phyloP scores from a whole-genome alignment of 495 filamentous ascomycete genomes.

The Xylaria bambusicola region DNA sequence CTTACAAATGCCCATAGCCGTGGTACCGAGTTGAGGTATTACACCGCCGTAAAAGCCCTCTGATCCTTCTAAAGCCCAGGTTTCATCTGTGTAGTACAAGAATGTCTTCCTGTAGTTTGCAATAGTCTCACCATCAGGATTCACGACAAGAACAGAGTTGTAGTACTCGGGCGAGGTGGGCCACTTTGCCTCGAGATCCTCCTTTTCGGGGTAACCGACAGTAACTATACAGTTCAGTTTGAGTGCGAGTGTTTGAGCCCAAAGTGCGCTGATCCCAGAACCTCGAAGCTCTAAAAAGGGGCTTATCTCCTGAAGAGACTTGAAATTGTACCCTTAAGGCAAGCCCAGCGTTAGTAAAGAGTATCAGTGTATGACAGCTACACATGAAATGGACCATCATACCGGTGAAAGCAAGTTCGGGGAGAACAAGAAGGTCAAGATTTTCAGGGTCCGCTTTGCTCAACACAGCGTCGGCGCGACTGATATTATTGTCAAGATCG shows the following conservation, averaged over 20 bases:
- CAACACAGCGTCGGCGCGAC: conserved; percentile 71
- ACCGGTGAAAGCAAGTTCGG: conserved; percentile 89
- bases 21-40: conserved; percentile 56
- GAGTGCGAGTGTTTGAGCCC: conserved; percentile 75
- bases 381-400: conserved; percentile 17
- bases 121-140: conserved; percentile 67
- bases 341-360: conserved; percentile 19
- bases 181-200: conserved; percentile 44
- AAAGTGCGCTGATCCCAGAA: conserved; percentile 71
- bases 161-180: conserved; percentile 59
- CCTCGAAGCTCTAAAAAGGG: conserved; percentile 80
- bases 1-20: conserved; percentile 89
- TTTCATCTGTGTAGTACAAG: conserved; percentile 89
- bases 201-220: conserved; percentile 84
- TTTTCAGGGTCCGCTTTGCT: conserved; percentile 52
- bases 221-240: conserved; percentile 78
- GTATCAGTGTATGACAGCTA: background rate
- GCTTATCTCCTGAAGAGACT: conserved; percentile 70
- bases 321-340: conserved; percentile 82
- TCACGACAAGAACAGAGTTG: conserved; percentile 84
- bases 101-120: conserved; percentile 88
- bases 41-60: conserved; percentile 59
- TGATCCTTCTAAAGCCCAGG: conserved; percentile 80
- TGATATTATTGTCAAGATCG: conserved; percentile 74
- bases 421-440: conserved; percentile 75